Evolutionary conservation across 164 flowering plant species (phyloP).

Genomic region (Macadamia tetraphylla): DNA sequence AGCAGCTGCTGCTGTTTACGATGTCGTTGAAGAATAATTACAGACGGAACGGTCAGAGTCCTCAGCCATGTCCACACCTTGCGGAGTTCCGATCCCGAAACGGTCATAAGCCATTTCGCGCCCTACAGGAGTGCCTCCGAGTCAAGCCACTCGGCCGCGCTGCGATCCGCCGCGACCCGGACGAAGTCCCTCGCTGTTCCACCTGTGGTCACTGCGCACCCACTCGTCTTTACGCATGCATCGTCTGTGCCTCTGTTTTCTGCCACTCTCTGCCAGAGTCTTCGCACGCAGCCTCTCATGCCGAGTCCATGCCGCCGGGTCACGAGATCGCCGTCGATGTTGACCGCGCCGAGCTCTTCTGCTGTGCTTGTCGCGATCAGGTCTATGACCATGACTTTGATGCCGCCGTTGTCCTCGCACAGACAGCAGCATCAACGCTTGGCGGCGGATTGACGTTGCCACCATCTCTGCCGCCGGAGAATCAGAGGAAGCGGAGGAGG

Average conservation of each 20-base stretch:
- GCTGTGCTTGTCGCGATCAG: conserved; percentile 72
- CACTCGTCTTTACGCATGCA: conserved; percentile 59
- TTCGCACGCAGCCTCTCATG: conserved; percentile 52
- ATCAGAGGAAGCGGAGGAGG: conserved; percentile 46
- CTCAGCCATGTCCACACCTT: conserved; percentile 55
- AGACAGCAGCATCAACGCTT: conserved; percentile 25
- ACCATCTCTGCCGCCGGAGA: conserved; percentile 25
- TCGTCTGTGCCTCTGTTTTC: conserved; percentile 60
- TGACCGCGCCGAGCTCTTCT: conserved; percentile 82
- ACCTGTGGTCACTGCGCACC: conserved; percentile 27
- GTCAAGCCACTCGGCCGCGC: conserved; percentile 64
- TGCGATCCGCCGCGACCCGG: conserved; percentile 50
- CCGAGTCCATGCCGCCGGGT: conserved; percentile 32
- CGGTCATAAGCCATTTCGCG: conserved; percentile 51
- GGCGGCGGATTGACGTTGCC: conserved; percentile 13
- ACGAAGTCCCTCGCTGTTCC: conserved; percentile 49
- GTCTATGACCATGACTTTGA: conserved; percentile 81
- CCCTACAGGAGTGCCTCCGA: conserved; percentile 53
- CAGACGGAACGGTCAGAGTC: conserved; percentile 14
- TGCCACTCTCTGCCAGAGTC: conserved; percentile 35
- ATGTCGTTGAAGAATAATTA: conserved; percentile 19
- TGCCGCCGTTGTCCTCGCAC: conserved; percentile 51
- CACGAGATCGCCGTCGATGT: conserved; percentile 76
- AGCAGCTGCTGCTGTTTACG: no score
- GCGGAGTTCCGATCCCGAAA: conserved; percentile 45